Evolutionary conservation across 2,329 filamentous ascomycete genomes (phyloP), one percentile per base, ranked within the genome.

Genomic region (Alternaria dauci): DNA sequence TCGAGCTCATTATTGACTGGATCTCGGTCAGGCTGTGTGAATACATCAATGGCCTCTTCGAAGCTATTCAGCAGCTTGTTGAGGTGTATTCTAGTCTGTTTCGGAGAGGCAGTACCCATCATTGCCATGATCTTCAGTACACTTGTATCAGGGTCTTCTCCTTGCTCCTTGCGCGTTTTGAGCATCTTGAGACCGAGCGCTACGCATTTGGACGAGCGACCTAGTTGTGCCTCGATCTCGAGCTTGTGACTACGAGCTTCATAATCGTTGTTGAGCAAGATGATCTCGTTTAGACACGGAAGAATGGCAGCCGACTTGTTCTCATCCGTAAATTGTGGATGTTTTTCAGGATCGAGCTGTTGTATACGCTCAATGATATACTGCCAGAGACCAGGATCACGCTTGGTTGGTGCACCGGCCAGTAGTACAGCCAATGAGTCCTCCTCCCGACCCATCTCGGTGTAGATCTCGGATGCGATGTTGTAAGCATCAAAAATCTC

Each of bases 401-500:
- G 83, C 62, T 84, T 82, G 1, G 85, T 85, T 58, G 87, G 84
- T 25, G 87, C 87, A 56, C 87, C 88, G 52, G 81, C 83, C 62
- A 86, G 84, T 11, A 89, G 76, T 43, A 85, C 86, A 42, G 82
- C 80, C 38, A 88, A 74, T 1, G 86, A 84, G 63, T 87, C 86
- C 54, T 85, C 81, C 36, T 84, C 81, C 46, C 87, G 81, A n/a
- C 85, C 86, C 71, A 84, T 82, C 12, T 82, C 81, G 9, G 84
- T 74, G 52, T 87, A 83, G 52, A 88, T 85, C 62, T 89, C 85
- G 0, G 87, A 87, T 8, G 89, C 78, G 20, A 89, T 78, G 53
- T 83, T 85, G 77, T 89, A 86, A 14, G 87, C 86, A 28, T 83
- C 81, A 71, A 86, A 89, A 65, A 89, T 85, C 71, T 89, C 87